A percentile compares a stretch with the other conserved stretches of the same genome.
phyloP scores from a whole-genome alignment of 2,329 filamentous ascomycete genomes.

The Clonostachys sp. region DNA sequence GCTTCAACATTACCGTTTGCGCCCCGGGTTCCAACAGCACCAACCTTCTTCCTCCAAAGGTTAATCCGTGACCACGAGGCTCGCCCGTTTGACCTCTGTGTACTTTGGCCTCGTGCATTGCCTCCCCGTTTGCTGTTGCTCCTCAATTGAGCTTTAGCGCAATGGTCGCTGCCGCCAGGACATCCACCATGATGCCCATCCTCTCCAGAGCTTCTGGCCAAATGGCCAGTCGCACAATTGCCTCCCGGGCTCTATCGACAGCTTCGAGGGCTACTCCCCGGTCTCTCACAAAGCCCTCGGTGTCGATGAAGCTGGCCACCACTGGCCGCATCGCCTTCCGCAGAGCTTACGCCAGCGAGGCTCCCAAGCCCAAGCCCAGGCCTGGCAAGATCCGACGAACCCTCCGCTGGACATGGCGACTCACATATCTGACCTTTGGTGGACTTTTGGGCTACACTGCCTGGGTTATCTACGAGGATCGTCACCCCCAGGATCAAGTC shows the following conservation, averaged over 20 bases:
- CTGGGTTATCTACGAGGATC: slow-evolving; percentile 79
- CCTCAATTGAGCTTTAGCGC: slow-evolving; percentile 7
- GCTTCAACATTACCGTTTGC: too few relatives aligned
- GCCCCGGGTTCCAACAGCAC: not conserved
- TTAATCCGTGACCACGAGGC: not conserved
- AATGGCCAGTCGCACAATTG: slow-evolving; percentile 3
- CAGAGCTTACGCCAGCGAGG: slow-evolving; percentile 46
- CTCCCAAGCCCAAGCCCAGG: slow-evolving; percentile 38
- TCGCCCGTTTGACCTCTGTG: not conserved
- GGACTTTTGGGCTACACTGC: slow-evolving; percentile 66
- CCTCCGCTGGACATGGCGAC: slow-evolving; percentile 78
- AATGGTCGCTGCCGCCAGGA: slow-evolving; percentile 10
- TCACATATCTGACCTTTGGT: slow-evolving; percentile 72
- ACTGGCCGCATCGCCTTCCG: slow-evolving; percentile 33
- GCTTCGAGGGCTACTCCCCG: slow-evolving; percentile 10
- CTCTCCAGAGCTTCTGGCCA: slow-evolving; percentile 4
- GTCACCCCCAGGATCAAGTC: slow-evolving; percentile 76
- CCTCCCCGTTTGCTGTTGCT: not conserved
- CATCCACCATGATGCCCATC: slow-evolving; percentile 9
- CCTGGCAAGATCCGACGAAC: slow-evolving; percentile 59
- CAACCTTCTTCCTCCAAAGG: not conserved
- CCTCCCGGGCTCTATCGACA: slow-evolving; percentile 25
- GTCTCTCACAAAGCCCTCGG: slow-evolving; percentile 13
- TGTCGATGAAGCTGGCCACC: slow-evolving; percentile 24
- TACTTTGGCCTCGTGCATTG: too few relatives aligned